A percentile compares a stretch with the other conserved stretches of the same genome.
Evolutionary conservation across 78 protist genomes (phyloP).

Genomic region (Dictyostelium brefeldianum): DNA sequence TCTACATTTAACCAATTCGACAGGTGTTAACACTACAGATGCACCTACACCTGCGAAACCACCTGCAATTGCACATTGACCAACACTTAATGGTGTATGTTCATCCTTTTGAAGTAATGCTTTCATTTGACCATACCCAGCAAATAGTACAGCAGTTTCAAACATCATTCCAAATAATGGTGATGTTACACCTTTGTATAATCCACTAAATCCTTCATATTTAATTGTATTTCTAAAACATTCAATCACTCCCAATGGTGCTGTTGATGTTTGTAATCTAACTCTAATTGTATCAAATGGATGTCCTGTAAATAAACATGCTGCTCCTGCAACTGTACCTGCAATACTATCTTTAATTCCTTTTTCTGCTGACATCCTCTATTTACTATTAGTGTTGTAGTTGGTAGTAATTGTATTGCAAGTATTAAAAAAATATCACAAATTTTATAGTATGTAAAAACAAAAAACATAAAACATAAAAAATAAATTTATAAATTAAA

Average conservation of each 20-base stretch:
- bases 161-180: conserved; percentile 74
- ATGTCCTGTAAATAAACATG: conserved; percentile 78
- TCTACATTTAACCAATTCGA: conserved; percentile 73
- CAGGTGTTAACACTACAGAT: conserved; percentile 47
- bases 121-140: conserved; percentile 73
- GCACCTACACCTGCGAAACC: conserved; percentile 49
- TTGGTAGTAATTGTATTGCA: too few species aligned
- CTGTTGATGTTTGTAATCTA: conserved; percentile 50
- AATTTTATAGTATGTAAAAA: background rate
- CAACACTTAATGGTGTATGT: background rate
- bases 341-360: conserved; percentile 69
- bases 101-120: conserved; percentile 24
- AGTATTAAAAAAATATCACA: too few species aligned
- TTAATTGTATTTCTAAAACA: conserved; percentile 47
- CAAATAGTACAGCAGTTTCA: conserved; percentile 64
- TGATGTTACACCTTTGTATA: conserved; percentile 68
- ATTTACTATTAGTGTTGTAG: too few species aligned
- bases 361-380: conserved; percentile 46
- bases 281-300: conserved; percentile 80
- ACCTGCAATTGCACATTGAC: conserved; percentile 42
- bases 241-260: conserved; percentile 55
- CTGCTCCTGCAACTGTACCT: conserved; percentile 67
- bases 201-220: conserved; percentile 61
- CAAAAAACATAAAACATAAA: too few species aligned
- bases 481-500: too few species aligned